Percentiles rank a stretch among this genome's conserved stretches.
Evolutionary conservation across 148 eudicot genomes (phyloP).

Genomic region (Selenicereus undatus): DNA sequence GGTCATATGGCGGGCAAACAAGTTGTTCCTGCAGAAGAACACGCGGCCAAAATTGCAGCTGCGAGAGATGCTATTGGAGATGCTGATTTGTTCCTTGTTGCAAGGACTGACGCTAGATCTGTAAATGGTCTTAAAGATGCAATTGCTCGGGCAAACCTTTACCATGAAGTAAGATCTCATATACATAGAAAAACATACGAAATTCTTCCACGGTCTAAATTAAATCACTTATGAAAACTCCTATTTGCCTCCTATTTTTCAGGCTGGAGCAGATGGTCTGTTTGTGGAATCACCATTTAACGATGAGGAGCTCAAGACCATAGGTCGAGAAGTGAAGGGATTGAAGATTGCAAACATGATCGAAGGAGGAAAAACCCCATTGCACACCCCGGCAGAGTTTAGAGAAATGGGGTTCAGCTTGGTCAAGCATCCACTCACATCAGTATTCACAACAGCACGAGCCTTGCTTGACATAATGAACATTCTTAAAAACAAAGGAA

Average conservation of each 20-base stretch:
- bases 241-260: no score
- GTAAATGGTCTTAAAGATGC: slow-evolving; percentile 35
- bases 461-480: slow-evolving; percentile 27
- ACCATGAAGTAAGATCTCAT: slow-evolving; percentile 24
- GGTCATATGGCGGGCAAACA: slow-evolving; percentile 34
- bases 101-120: slow-evolving; percentile 44
- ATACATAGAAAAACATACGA: no score
- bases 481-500: slow-evolving; percentile 28
- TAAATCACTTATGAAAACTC: no score
- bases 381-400: slow-evolving; percentile 31
- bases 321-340: slow-evolving; percentile 16
- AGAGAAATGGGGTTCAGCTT: slow-evolving; percentile 29
- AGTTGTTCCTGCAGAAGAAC: slow-evolving; percentile 39
- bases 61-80: slow-evolving; percentile 46
- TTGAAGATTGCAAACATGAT: slow-evolving; percentile 33
- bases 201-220: no score
- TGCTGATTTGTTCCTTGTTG: slow-evolving; percentile 36
- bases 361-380: slow-evolving; percentile 33
- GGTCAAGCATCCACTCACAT: slow-evolving; percentile 26
- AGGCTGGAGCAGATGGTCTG: slow-evolving; percentile 29
- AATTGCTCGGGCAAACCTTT: slow-evolving; percentile 36
- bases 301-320: slow-evolving; percentile 16
- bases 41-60: slow-evolving; percentile 38
- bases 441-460: slow-evolving; percentile 24
- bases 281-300: slow-evolving; percentile 29